Conservation (phyloP, 108 stramenopile species). For the Pseudonitzschia pungens region DNA sequence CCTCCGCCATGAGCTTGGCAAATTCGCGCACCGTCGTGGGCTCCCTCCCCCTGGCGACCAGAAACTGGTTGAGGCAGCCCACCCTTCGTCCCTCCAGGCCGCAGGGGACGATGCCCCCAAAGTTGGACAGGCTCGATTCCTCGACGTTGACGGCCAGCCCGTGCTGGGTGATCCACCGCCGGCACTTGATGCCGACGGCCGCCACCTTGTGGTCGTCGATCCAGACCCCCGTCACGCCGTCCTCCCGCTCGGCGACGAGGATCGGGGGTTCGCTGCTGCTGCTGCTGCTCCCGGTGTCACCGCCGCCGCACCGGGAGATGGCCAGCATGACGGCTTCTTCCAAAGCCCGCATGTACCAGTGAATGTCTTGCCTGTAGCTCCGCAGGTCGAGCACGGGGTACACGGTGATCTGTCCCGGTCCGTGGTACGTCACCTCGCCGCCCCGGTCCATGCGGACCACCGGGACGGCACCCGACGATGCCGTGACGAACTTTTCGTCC, state of each 20-base stretch:
- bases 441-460: constrained; percentile 90
- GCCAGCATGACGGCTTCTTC: constrained; percentile 88
- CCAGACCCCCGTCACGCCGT: constrained; percentile 92
- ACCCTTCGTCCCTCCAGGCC: constrained; percentile 74
- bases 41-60: constrained; percentile 16
- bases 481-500: constrained; percentile 61
- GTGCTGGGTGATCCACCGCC: constrained; percentile 97
- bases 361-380: constrained; percentile 90
- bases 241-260: constrained; percentile 34
- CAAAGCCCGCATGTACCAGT: constrained; percentile 95
- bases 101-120: constrained; percentile 85
- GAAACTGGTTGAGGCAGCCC: constrained; percentile 69
- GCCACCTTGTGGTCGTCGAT: constrained; percentile 88
- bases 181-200: constrained; percentile 87
- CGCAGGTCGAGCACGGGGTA: constrained; percentile 95
- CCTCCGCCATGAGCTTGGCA: constrained; percentile 47
- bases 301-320: constrained; percentile 41
- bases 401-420: constrained; percentile 94
- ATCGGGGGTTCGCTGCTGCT: neutral
- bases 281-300: constrained; percentile 10
- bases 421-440: constrained; percentile 98
- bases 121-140: constrained; percentile 49
- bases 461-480: constrained; percentile 28
- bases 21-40: constrained; percentile 60
- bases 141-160: constrained; percentile 95